A percentile compares a stretch with the other conserved stretches of the same genome.
These are phyloP conservation scores for Cruciata laevipes DNA, from an alignment of 257 asterid species.

Conservation along the genomic window DNA sequence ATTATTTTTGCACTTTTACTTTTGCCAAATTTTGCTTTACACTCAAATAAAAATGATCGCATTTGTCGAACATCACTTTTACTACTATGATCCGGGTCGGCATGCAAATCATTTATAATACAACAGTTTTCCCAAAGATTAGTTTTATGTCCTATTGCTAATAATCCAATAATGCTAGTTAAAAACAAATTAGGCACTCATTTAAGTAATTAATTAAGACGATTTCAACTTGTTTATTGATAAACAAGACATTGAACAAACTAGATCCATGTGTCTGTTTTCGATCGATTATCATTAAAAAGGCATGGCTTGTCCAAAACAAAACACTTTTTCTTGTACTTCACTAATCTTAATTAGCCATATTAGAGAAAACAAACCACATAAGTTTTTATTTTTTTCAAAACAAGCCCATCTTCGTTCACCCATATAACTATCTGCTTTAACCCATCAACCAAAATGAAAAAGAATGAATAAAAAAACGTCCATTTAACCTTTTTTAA, in stretches of 20 bases:
- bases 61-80: background rate
- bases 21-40: slow-evolving; percentile 14
- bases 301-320: background rate
- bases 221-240: background rate
- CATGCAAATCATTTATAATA: background rate
- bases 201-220: background rate
- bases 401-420: background rate
- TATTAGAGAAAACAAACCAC: background rate
- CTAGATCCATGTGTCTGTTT: background rate
- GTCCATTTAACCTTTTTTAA: no score
- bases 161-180: background rate
- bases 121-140: no score
- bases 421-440: background rate
- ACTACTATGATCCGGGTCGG: background rate
- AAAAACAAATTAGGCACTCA: background rate
- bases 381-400: no score
- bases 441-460: background rate
- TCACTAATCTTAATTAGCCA: background rate
- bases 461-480: background rate
- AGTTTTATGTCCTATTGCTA: background rate
- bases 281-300: background rate
- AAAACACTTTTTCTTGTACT: background rate
- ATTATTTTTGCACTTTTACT: slow-evolving; percentile 18
- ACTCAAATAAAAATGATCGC: slow-evolving; percentile 2
- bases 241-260: background rate